These are phyloP conservation scores for Melaleuca alternifolia DNA, from an alignment of 345 rosid species.

Conservation along the genomic window DNA sequence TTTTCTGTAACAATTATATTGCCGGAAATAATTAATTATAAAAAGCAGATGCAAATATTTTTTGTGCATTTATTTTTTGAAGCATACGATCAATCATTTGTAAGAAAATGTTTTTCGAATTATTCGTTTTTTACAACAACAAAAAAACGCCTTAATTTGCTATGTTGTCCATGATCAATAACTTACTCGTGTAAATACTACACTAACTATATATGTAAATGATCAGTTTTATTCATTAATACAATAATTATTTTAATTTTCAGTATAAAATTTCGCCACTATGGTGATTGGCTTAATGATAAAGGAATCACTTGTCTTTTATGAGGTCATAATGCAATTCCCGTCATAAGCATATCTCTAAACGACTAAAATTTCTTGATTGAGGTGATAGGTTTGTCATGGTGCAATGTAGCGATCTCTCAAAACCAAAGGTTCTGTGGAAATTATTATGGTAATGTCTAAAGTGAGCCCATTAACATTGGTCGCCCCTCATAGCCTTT, in stretches of 20 bases:
- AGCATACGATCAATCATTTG: neutral
- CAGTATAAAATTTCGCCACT: neutral
- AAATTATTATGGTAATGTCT: no score
- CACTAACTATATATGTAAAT: neutral
- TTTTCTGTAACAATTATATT: no score
- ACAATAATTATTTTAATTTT: neutral
- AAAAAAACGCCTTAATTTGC: neutral
- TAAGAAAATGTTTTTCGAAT: no score
- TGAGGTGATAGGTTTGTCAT: neutral
- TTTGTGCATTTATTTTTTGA: no score
- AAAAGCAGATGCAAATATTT: no score
- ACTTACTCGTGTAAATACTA: neutral
- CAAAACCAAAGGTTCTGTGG: neutral
- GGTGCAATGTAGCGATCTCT: neutral
- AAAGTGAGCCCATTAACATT: no score
- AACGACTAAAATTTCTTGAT: no score
- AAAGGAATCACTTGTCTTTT: neutral
- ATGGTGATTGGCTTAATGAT: rapidly evolving
- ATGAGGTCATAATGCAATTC: rapidly evolving
- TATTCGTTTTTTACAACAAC: no score
- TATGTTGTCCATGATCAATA: neutral
- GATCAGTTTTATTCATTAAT: neutral
- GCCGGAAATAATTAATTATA: no score
- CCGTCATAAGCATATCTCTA: rapidly evolving
- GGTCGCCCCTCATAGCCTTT: neutral